Evolutionary conservation across 257 asterid genomes (phyloP).

Genomic region (Knoxia roxburghii): DNA sequence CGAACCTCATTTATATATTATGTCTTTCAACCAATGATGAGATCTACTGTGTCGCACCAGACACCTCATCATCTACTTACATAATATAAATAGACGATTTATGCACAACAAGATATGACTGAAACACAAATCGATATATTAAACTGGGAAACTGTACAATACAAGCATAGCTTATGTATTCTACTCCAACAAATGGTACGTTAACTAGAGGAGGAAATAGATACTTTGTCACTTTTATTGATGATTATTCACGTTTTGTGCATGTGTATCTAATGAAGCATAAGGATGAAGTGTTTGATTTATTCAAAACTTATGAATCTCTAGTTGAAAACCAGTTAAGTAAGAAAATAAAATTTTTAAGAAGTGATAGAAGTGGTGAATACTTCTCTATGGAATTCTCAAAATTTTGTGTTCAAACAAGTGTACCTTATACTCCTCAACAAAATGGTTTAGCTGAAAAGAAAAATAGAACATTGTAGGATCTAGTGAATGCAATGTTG

Average conservation of each 20-base stretch:
- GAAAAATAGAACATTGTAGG: not conserved
- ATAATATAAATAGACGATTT: too few species aligned
- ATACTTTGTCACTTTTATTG: not conserved
- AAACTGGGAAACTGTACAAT: too few species aligned
- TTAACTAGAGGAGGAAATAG: not conserved
- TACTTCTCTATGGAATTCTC: not conserved
- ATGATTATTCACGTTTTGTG: not conserved
- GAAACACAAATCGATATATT: too few species aligned
- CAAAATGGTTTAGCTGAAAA: not conserved
- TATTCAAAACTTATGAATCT: not conserved
- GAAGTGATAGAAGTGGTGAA: not conserved
- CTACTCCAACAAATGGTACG: too few species aligned
- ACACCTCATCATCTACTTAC: too few species aligned
- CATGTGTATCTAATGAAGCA: not conserved
- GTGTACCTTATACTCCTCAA: not conserved
- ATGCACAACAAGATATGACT: too few species aligned
- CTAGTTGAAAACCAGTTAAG: not conserved
- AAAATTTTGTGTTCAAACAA: not conserved
- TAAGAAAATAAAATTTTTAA: not conserved
- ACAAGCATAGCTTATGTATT: too few species aligned
- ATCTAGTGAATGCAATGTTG: not conserved
- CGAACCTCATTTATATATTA: too few species aligned
- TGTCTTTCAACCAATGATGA: too few species aligned
- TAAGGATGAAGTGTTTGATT: conserved; percentile 2
- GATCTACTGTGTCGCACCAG: too few species aligned